Conservation (phyloP, 495 filamentous ascomycete genomes). For the Neurospora sp. region DNA sequence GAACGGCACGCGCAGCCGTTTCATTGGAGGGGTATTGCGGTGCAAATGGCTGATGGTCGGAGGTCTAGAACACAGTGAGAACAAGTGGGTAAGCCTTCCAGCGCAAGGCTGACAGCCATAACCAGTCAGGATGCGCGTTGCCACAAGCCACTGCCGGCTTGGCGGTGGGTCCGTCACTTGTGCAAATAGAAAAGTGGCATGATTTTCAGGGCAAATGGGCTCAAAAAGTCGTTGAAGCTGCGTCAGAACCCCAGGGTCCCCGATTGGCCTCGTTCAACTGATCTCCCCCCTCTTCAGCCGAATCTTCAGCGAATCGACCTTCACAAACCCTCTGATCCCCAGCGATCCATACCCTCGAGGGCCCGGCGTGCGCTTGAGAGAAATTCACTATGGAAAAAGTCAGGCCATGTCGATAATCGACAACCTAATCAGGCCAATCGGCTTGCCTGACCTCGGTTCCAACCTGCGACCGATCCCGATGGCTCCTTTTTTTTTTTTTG, state of each 20-base stretch:
- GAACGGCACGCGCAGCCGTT: not conserved
- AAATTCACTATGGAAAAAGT: conserved; percentile 3
- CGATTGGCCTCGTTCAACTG: conserved; percentile 14
- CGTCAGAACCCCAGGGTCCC: conserved; percentile 15
- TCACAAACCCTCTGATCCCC: not conserved
- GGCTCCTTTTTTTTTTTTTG: not conserved
- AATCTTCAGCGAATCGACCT: not conserved
- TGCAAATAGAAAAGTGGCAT: conserved; percentile 25
- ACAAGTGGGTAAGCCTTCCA: not conserved
- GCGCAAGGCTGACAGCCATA: conserved; percentile 17
- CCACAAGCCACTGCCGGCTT: conserved; percentile 24
- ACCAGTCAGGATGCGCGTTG: conserved; percentile 9
- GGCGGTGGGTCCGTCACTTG: conserved; percentile 15
- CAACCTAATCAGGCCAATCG: conserved; percentile 8
- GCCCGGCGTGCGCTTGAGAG: not conserved
- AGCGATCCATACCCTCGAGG: conserved; percentile 1
- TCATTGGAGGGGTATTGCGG: not conserved
- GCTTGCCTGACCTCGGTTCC: not conserved
- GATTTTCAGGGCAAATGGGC: conserved; percentile 23
- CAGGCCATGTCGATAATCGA: conserved; percentile 20
- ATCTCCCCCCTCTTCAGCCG: not conserved
- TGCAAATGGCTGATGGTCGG: conserved; percentile 1
- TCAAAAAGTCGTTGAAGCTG: conserved; percentile 20
- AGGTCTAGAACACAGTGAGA: conserved; percentile 10
- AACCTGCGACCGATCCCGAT: conserved; percentile 1